Evolutionary conservation across 805 yeast species (phyloP).

Genomic region (Saccharomycopsis babjevae): DNA sequence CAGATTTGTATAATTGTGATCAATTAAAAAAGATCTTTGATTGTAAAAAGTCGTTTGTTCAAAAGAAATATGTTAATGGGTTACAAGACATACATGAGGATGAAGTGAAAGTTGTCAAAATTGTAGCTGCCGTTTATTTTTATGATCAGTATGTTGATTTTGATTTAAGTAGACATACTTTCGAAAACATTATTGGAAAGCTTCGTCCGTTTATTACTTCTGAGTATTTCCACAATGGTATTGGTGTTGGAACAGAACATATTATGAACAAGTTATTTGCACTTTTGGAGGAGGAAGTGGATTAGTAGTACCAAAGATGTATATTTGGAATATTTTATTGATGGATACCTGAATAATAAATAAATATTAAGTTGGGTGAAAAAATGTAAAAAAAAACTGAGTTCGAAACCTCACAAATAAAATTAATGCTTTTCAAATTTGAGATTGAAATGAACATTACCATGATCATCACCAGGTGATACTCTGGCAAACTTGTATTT

Average conservation of each 20-base stretch:
- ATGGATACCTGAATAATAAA: not conserved
- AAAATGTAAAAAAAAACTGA: too few relatives aligned
- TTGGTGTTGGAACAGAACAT: slow-evolving; percentile 31
- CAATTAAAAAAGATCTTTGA: slow-evolving; percentile 19
- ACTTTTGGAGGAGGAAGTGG: slow-evolving; percentile 32
- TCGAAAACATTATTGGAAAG: slow-evolving; percentile 26
- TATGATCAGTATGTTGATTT: slow-evolving; percentile 46
- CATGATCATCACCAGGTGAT: slow-evolving; percentile 31
- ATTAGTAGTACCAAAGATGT: slow-evolving; percentile 19
- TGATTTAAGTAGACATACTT: slow-evolving; percentile 30
- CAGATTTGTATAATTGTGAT: slow-evolving; percentile 20
- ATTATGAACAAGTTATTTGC: slow-evolving; percentile 33
- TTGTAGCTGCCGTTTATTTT: slow-evolving; percentile 41
- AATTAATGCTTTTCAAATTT: slow-evolving; percentile 23
- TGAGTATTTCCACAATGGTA: slow-evolving; percentile 43
- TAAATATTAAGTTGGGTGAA: not conserved
- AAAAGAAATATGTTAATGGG: not conserved
- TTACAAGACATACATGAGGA: not conserved
- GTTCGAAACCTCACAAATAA: too few relatives aligned
- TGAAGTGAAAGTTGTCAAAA: slow-evolving; percentile 18
- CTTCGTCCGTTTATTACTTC: slow-evolving; percentile 35
- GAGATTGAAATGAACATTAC: slow-evolving; percentile 28
- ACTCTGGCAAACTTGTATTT: slow-evolving; percentile 40
- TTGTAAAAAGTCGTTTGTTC: slow-evolving; percentile 1
- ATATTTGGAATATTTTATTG: too few relatives aligned